These are phyloP conservation scores for Zygoascus biomembranicola DNA, from an alignment of 805 yeast species.

Conservation along the genomic window DNA sequence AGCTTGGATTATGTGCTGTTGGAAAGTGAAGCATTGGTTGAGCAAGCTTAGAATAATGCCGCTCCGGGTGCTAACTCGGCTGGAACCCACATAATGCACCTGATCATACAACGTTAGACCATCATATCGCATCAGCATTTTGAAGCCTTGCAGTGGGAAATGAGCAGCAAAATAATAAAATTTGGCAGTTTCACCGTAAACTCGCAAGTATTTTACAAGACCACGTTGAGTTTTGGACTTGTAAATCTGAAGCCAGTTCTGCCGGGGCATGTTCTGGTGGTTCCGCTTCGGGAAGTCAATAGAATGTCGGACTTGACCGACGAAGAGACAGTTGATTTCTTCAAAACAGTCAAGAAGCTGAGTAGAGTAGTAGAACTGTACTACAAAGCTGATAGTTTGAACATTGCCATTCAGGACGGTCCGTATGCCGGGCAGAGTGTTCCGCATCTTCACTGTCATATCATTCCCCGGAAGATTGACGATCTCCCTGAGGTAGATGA, in stretches of 20 bases:
- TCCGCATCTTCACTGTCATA: conserved; percentile 90
- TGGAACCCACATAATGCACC: too few relatives aligned
- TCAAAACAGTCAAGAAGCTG: conserved; percentile 62
- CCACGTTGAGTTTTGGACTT: conserved; percentile 67
- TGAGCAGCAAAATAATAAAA: background rate
- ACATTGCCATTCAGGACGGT: conserved; percentile 94
- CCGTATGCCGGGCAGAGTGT: conserved; percentile 94
- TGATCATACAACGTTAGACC: too few relatives aligned
- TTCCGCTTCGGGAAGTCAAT: conserved; percentile 65
- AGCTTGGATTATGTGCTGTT: too few relatives aligned
- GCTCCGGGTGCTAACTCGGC: too few relatives aligned
- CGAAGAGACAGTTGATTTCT: conserved; percentile 69
- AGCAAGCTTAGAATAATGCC: too few relatives aligned
- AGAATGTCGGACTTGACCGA: conserved; percentile 60
- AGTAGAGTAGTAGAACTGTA: conserved; percentile 56
- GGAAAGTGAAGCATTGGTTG: too few relatives aligned
- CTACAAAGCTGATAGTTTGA: conserved; percentile 75
- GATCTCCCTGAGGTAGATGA: conserved; percentile 64
- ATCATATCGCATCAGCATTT: too few relatives aligned
- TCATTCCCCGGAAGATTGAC: conserved; percentile 65
- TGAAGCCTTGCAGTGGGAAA: background rate
- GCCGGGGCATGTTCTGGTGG: conserved; percentile 88
- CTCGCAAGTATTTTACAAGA: conserved; percentile 37
- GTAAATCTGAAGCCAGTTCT: conserved; percentile 89
- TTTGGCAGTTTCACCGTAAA: conserved; percentile 29